Evolutionary conservation across 345 rosid species (phyloP), one percentile per base, ranked within the genome.

Genomic region (Moringa oleifera): DNA sequence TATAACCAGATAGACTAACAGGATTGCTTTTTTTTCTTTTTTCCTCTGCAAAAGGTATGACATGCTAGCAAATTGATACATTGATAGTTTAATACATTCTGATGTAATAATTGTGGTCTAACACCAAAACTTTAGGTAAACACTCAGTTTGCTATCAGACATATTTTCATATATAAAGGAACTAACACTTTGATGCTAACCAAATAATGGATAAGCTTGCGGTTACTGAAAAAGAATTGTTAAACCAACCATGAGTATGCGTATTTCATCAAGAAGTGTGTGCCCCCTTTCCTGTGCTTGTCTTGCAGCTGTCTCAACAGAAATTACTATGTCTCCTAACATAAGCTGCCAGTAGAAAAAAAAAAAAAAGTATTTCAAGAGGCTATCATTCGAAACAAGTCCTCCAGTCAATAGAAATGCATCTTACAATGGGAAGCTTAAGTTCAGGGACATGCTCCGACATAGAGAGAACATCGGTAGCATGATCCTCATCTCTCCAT

Each of bases 401-500:
- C 20, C 24, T 50, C 62, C 52, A 55, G 9, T 24, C 33, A 58
- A 45, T 18, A 23, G 23, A 56, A 15, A 22, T 18, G 45, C 9
- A 18, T 37, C 93, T 76, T 81, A 94, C 96, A 64, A 94, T 63
- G 18, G 99, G 96, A 73, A 91, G 86, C 65, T 89, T 74, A 47
- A 94, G 80, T 57, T 68, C 85, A 56, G 93, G 91, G 59, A 84
- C 64, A 64, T 94, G 97, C 51, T 81, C 87, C 7, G 95, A 94
- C 96, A 90, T 88, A 21, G 97, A 94, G 55, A 94, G 95, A 68
- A 94, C 99, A 82, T 94, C 97, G 0, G 99, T 88, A 22, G 97
- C 83, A 72, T 80, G 91, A 69, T 94, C 96, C 83, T 94, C 96
- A 45, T 74, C 95, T 67, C 96, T 88, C 97, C 97, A 90, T 70